Evolutionary conservation across 352 stramenopile species (phyloP).

Genomic region (Thalassiosira mediterranea): DNA sequence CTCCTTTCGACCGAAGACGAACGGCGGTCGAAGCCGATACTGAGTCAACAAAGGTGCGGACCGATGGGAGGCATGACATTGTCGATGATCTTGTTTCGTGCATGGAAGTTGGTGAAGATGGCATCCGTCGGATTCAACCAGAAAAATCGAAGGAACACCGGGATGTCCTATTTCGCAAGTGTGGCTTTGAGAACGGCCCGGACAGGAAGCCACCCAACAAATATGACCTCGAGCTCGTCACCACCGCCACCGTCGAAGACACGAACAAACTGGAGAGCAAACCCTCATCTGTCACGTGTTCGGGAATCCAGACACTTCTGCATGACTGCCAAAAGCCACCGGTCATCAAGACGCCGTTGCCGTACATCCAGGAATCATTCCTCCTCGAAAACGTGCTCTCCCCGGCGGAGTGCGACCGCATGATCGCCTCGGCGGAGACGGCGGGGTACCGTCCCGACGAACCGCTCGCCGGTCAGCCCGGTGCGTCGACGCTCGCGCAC

Average conservation of each 20-base stretch:
- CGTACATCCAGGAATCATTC: slow-evolving; percentile 33
- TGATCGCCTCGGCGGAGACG: slow-evolving; percentile 36
- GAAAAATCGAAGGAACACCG: not conserved
- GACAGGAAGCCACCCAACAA: slow-evolving; percentile 44
- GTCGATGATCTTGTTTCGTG: slow-evolving; percentile 27
- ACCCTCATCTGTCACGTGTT: slow-evolving; percentile 6
- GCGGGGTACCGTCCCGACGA: slow-evolving; percentile 35
- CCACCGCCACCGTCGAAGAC: slow-evolving; percentile 19
- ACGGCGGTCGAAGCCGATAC: not conserved
- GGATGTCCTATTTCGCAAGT: slow-evolving; percentile 25
- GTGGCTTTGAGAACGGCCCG: slow-evolving; percentile 25
- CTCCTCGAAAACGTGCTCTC: slow-evolving; percentile 46
- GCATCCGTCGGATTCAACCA: slow-evolving; percentile 10
- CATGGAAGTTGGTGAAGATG: slow-evolving; percentile 27
- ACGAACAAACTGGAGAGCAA: not conserved
- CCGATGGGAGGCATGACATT: slow-evolving; percentile 1
- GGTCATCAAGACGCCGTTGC: slow-evolving; percentile 31
- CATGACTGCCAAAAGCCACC: not conserved
- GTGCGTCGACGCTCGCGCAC: slow-evolving; percentile 34
- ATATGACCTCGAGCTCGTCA: slow-evolving; percentile 36
- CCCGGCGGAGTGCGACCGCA: slow-evolving; percentile 25
- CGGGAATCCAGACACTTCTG: slow-evolving; percentile 8
- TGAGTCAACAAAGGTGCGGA: not conserved
- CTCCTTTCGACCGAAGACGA: slow-evolving; percentile 8
- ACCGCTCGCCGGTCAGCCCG: slow-evolving; percentile 25